phyloP scores from a whole-genome alignment of 345 rosid species.

The Bruguiera sexangula region DNA sequence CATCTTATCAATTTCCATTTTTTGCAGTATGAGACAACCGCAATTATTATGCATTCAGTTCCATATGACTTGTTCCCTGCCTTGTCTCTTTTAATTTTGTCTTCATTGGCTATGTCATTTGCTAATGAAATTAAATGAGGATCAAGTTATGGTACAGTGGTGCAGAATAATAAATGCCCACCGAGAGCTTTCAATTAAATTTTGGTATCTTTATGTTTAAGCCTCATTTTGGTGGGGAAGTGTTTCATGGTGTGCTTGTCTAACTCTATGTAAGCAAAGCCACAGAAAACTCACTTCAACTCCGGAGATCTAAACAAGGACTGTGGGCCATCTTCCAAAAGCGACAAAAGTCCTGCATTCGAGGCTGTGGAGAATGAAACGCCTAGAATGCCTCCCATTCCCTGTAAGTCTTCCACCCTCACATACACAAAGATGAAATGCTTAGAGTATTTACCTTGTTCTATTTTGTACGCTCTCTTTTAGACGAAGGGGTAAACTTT shows the following conservation, averaged over 20 bases:
- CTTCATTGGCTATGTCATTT: background rate
- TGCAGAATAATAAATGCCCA: background rate
- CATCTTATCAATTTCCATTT: background rate
- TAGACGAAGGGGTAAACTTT: no score
- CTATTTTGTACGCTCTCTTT: no score
- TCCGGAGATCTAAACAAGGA: conserved; percentile 47
- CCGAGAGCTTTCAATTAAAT: no score
- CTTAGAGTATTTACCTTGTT: no score
- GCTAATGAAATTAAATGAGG: no score
- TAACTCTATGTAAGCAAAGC: conserved; percentile 24
- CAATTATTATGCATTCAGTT: conserved; percentile 13
- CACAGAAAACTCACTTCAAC: conserved; percentile 51
- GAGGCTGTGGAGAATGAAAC: conserved; percentile 53
- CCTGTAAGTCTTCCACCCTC: conserved; percentile 44
- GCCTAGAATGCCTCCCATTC: conserved; percentile 72
- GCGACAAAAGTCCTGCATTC: conserved; percentile 39
- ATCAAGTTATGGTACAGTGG: background rate
- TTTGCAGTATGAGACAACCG: background rate
- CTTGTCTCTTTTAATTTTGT: background rate
- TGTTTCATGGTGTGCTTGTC: conserved; percentile 4
- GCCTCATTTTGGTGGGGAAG: background rate
- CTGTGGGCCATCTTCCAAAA: conserved; percentile 60
- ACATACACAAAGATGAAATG: no score
- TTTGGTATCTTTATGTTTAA: no score
- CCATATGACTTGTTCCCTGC: conserved; percentile 14